Percentiles rank a stretch among this genome's conserved stretches.
phyloP scores from a whole-genome alignment of 768 basidiomycete species.

The Stropharia rugosoannulata region DNA sequence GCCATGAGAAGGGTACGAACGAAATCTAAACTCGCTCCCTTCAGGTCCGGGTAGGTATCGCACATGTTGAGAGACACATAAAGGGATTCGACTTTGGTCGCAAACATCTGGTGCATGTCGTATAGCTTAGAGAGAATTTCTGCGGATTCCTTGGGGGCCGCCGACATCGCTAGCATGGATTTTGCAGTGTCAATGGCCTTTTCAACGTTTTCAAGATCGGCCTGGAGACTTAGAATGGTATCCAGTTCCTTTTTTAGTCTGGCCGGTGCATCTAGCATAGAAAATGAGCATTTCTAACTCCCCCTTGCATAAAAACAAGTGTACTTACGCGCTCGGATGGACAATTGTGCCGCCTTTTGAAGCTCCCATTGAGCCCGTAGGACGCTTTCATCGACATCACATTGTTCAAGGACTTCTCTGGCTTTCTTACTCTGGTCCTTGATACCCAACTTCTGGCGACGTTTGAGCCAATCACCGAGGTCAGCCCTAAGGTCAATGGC shows the following conservation, averaged over 20 bases:
- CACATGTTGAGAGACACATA: conserved; percentile 15
- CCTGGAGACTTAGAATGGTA: not conserved
- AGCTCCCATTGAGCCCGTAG: too few species aligned
- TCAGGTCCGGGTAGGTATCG: too few species aligned
- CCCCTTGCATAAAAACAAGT: conserved; percentile 17
- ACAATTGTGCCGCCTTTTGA: too few species aligned
- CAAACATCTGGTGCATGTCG: conserved; percentile 16
- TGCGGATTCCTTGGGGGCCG: not conserved
- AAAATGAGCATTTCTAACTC: conserved; percentile 8
- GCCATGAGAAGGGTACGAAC: too few species aligned
- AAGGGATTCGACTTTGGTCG: conserved; percentile 25
- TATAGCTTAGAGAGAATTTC: conserved; percentile 19
- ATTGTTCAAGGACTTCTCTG: too few species aligned
- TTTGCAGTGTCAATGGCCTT: not conserved
- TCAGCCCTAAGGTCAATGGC: too few species aligned
- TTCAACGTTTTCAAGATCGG: conserved; percentile 2
- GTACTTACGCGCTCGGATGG: too few species aligned
- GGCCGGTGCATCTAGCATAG: conserved; percentile 6
- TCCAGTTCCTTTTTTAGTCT: conserved; percentile 7
- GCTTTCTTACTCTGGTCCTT: too few species aligned
- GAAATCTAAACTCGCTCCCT: too few species aligned
- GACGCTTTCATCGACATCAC: too few species aligned
- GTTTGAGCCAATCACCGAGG: too few species aligned
- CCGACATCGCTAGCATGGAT: not conserved
- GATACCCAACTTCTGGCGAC: too few species aligned